Evolutionary conservation across 106 monocot genomes (phyloP).

Genomic region (Hemerocallis citrina): DNA sequence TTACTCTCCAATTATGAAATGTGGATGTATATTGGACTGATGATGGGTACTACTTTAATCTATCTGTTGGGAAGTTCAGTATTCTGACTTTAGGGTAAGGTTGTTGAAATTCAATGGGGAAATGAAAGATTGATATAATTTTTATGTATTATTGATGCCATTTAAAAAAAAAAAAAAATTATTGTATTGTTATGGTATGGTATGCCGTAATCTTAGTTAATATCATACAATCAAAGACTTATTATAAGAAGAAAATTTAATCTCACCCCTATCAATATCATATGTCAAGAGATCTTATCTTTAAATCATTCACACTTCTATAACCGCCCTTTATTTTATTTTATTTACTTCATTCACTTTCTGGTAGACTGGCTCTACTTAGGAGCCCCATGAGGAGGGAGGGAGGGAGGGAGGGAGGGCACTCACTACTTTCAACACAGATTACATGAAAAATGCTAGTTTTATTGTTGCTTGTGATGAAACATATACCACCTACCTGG

Average conservation of each 20-base stretch:
- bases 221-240: too few relatives aligned
- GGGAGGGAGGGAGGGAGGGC: too few relatives aligned
- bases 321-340: neutral
- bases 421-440: neutral
- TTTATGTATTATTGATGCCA: too few relatives aligned
- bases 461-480: neutral
- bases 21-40: neutral
- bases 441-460: neutral
- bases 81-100: neutral
- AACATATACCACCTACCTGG: neutral
- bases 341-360: neutral
- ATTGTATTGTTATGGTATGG: too few relatives aligned
- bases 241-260: too few relatives aligned
- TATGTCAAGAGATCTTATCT: neutral
- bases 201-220: too few relatives aligned
- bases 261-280: too few relatives aligned
- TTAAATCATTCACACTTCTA: neutral
- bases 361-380: neutral
- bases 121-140: too few relatives aligned
- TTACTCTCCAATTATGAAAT: neutral
- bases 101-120: neutral
- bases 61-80: neutral
- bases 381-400: neutral
- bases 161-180: too few relatives aligned
- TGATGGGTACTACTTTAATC: neutral